phyloP scores from a whole-genome alignment of 148 eudicot genomes.

The Rhododendron griersonianum region DNA sequence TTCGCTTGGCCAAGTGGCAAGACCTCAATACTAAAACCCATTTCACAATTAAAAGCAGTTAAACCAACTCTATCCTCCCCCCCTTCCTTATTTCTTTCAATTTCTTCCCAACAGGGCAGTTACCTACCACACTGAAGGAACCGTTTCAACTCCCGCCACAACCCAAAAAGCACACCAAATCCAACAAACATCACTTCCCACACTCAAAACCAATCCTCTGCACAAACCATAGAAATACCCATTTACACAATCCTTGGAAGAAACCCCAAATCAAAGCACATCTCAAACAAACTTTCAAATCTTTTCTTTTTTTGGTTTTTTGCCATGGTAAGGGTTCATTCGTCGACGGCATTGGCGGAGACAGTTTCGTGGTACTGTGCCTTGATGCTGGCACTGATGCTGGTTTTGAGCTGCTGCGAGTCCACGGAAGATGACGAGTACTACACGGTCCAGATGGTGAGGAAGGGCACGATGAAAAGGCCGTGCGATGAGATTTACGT shows the following conservation, averaged over 20 bases:
- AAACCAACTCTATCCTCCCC: slow-evolving; percentile 9
- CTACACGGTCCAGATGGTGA: not conserved
- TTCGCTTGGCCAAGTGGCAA: not conserved
- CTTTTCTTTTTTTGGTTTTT: too few relatives aligned
- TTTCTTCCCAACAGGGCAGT: slow-evolving; percentile 1
- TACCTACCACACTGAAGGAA: slow-evolving; percentile 26
- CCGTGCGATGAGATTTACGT: slow-evolving; percentile 72
- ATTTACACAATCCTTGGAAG: not conserved
- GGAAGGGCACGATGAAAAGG: slow-evolving; percentile 2
- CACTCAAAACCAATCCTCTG: slow-evolving; percentile 13
- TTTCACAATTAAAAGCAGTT: not conserved
- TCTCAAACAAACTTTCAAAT: not conserved
- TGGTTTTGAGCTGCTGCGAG: slow-evolving; percentile 48
- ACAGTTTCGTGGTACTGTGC: slow-evolving; percentile 47
- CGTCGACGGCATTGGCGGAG: slow-evolving; percentile 35
- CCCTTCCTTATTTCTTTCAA: not conserved
- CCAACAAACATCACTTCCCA: slow-evolving; percentile 7
- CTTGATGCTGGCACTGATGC: slow-evolving; percentile 44
- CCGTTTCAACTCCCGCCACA: slow-evolving; percentile 25
- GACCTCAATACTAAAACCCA: not conserved
- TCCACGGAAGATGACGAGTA: slow-evolving; percentile 23
- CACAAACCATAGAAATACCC: slow-evolving; percentile 12
- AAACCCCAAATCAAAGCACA: not conserved
- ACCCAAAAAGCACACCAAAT: slow-evolving; percentile 10
- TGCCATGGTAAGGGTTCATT: slow-evolving; percentile 20